phyloP scores from a whole-genome alignment of 768 basidiomycete species.

The Pleurotus giganteus region DNA sequence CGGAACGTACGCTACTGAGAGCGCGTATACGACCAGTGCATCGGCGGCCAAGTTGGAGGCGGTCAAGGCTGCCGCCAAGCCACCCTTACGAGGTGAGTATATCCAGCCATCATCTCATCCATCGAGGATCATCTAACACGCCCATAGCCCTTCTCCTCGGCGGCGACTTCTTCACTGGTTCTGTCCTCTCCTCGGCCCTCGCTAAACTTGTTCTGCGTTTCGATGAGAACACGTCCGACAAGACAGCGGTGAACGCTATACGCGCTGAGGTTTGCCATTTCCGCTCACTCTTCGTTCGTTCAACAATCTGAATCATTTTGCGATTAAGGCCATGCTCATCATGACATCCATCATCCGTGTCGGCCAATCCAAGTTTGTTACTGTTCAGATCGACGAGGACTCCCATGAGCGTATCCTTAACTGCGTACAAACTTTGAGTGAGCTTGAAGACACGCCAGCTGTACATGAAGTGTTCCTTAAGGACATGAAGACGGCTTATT shows the following conservation, averaged over 20 bases:
- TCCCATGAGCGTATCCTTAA: conserved; percentile 94
- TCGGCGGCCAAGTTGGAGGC: conserved; percentile 67
- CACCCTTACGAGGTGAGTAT: conserved; percentile 75
- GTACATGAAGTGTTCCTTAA: conserved; percentile 74
- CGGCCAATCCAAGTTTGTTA: conserved; percentile 93
- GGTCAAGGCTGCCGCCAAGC: conserved; percentile 85
- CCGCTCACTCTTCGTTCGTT: background rate
- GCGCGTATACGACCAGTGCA: conserved; percentile 68
- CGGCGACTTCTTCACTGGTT: conserved; percentile 96
- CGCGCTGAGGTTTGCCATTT: conserved; percentile 71
- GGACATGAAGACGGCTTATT: conserved; percentile 89
- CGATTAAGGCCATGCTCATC: conserved; percentile 83
- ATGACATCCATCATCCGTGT: conserved; percentile 98
- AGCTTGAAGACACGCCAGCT: conserved; percentile 55
- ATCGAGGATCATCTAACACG: conserved; percentile 4
- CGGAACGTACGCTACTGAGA: conserved; percentile 97
- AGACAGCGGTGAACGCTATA: conserved; percentile 57
- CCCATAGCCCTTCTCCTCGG: conserved; percentile 76
- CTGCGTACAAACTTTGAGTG: conserved; percentile 91
- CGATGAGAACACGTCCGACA: conserved; percentile 48
- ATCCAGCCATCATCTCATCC: background rate
- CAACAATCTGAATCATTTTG: background rate
- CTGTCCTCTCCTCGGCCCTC: conserved; percentile 85
- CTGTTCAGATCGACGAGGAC: conserved; percentile 97
- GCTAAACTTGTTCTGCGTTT: conserved; percentile 90